Evolutionary conservation across 192 early-diverging fungal species (phyloP).

Genomic region (Fimicolochytrium jonesii): DNA sequence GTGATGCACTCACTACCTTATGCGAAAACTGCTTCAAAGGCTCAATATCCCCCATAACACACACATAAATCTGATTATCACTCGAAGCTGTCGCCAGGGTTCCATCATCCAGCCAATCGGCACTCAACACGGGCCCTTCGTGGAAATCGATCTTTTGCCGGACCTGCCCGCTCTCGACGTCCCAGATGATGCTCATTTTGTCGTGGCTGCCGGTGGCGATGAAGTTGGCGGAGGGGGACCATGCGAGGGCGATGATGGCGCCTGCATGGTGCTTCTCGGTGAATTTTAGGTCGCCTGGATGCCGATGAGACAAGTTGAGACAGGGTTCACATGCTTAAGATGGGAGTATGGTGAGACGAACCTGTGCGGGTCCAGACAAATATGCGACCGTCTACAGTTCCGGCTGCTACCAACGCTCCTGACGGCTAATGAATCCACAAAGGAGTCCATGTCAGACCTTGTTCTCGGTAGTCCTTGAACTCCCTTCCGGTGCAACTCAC

Average conservation of each 20-base stretch:
- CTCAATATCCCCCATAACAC: conserved; percentile 61
- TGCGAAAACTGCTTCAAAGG: conserved; percentile 81
- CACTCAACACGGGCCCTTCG: conserved; percentile 58
- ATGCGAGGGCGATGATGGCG: conserved; percentile 80
- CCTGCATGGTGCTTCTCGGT: conserved; percentile 67
- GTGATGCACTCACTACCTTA: conserved; percentile 46
- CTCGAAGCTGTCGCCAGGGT: conserved; percentile 87
- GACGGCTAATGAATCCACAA: conserved; percentile 50
- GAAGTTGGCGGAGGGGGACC: conserved; percentile 74
- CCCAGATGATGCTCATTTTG: conserved; percentile 82
- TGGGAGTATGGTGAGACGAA: not conserved
- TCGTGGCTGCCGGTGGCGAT: conserved; percentile 76
- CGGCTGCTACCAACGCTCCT: conserved; percentile 78
- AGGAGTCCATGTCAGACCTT: conserved; percentile 9
- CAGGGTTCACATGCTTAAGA: not conserved
- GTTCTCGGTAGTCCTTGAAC: too few relatives aligned
- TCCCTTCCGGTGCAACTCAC: too few relatives aligned
- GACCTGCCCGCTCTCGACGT: conserved; percentile 64
- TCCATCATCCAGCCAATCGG: conserved; percentile 89
- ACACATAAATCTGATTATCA: conserved; percentile 78
- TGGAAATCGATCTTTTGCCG: conserved; percentile 67
- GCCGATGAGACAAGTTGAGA: conserved; percentile 15
- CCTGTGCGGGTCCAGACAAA: conserved; percentile 67
- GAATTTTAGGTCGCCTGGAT: conserved; percentile 53
- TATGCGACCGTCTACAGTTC: conserved; percentile 78